Percentiles rank a stretch among this genome's conserved stretches.
These are phyloP conservation scores for Malassezia brasiliensis DNA, from an alignment of 1,284 basidiomycete species.

Conservation along the genomic window DNA sequence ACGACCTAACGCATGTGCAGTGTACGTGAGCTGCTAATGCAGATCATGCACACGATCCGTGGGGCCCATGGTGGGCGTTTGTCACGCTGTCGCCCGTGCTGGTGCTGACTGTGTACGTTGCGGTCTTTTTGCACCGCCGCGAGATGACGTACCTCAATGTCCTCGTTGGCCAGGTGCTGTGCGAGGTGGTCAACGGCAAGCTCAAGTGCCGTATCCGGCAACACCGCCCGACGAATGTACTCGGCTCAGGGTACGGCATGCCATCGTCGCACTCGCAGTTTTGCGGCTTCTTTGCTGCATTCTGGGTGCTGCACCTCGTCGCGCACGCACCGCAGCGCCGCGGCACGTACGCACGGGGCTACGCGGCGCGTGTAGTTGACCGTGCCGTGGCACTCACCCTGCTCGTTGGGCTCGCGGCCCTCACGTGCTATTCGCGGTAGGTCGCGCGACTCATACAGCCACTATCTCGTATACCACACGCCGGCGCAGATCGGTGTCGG, in stretches of 20 bases:
- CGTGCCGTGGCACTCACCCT: slow-evolving; percentile 52
- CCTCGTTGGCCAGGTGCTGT: slow-evolving; percentile 67
- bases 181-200: slow-evolving; percentile 63
- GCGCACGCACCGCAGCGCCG: slow-evolving; percentile 60
- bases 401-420: slow-evolving; percentile 55
- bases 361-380: slow-evolving; percentile 25
- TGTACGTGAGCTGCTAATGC: slow-evolving; percentile 18
- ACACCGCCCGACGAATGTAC: slow-evolving; percentile 58
- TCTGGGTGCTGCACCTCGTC: slow-evolving; percentile 63
- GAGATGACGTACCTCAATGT: slow-evolving; percentile 69
- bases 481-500: slow-evolving; percentile 65
- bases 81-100: slow-evolving; percentile 43
- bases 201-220: slow-evolving; percentile 63
- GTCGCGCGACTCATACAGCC: slow-evolving; percentile 50
- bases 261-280: slow-evolving; percentile 80
- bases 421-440: slow-evolving; percentile 65
- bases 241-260: slow-evolving; percentile 71
- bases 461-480: slow-evolving; percentile 65
- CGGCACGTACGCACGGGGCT: slow-evolving; percentile 42
- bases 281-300: slow-evolving; percentile 73
- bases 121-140: slow-evolving; percentile 63
- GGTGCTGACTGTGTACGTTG: slow-evolving; percentile 58
- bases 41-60: slow-evolving; percentile 21
- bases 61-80: slow-evolving; percentile 30
- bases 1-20: slow-evolving; percentile 41